A percentile compares a stretch with the other conserved stretches of the same genome.
These are phyloP conservation scores for Craterostigma plantagineum DNA, from an alignment of 257 asterid species.

Conservation along the genomic window DNA sequence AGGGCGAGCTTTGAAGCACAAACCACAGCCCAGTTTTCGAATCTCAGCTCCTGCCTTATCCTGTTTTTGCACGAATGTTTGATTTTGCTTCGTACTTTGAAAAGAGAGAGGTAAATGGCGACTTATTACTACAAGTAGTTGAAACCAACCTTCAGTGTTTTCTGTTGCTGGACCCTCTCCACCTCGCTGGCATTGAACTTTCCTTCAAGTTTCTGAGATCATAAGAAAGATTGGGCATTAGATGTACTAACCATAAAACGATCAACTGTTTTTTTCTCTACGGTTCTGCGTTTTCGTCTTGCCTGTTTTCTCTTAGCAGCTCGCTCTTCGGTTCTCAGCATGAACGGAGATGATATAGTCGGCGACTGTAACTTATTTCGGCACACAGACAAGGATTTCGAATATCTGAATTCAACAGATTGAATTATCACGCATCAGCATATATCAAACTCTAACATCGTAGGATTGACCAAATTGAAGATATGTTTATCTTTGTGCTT, in stretches of 20 bases:
- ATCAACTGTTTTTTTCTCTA: not conserved
- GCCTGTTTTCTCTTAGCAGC: constrained; percentile 92
- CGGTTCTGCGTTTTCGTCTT: constrained; percentile 8
- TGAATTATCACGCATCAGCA: not conserved
- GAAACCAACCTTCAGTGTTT: constrained; percentile 41
- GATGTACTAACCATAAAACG: not conserved
- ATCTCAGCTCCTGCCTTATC: constrained; percentile 66
- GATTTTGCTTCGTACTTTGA: no score
- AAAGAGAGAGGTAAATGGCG: no score
- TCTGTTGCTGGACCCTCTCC: constrained; percentile 37
- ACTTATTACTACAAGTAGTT: no score
- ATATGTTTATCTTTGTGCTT: constrained; percentile 16
- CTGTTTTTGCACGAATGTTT: no score
- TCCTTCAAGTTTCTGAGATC: constrained; percentile 75
- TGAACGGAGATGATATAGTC: constrained; percentile 43
- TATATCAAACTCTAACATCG: not conserved
- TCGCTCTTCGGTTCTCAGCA: constrained; percentile 84
- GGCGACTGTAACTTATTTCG: constrained; percentile 68
- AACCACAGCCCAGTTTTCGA: constrained; percentile 38
- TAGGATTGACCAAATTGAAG: not conserved
- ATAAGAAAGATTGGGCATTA: constrained; percentile 1
- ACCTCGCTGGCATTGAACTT: constrained; percentile 51
- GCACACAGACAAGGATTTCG: constrained; percentile 60
- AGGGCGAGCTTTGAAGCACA: constrained; percentile 93
- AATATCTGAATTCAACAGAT: constrained; percentile 20